Percentiles rank a stretch among this genome's conserved stretches.
Evolutionary conservation across 2,329 filamentous ascomycete species (phyloP).

Genomic region (Fusarium ambrosium): DNA sequence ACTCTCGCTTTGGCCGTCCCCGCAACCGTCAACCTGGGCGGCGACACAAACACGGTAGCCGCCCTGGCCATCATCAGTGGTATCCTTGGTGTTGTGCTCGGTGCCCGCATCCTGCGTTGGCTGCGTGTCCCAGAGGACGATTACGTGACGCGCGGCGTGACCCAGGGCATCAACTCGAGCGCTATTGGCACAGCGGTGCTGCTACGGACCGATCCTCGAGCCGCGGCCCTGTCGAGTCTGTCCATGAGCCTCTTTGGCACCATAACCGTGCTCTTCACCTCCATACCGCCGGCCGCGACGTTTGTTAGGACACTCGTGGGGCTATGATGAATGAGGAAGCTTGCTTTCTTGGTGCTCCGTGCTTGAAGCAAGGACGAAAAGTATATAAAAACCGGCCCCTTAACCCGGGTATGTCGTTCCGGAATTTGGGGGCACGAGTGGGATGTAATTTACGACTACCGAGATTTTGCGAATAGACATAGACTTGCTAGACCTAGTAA

Average conservation of each 20-base stretch:
- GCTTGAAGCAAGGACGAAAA: not conserved
- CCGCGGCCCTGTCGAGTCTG: slow-evolving; percentile 70
- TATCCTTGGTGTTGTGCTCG: slow-evolving; percentile 70
- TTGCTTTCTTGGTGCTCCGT: not conserved
- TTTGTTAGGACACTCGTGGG: slow-evolving; percentile 64
- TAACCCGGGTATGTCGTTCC: not conserved
- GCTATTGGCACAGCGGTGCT: slow-evolving; percentile 71
- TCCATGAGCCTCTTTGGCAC: slow-evolving; percentile 73
- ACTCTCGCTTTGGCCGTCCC: slow-evolving; percentile 72
- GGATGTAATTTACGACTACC: slow-evolving; percentile 9
- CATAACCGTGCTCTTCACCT: slow-evolving; percentile 70
- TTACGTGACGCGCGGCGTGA: slow-evolving; percentile 73
- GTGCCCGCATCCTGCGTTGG: slow-evolving; percentile 60
- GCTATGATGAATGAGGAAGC: slow-evolving; percentile 43
- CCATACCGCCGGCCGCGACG: slow-evolving; percentile 65
- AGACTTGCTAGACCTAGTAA: slow-evolving; percentile 1
- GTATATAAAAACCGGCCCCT: not conserved
- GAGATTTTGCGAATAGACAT: slow-evolving; percentile 6
- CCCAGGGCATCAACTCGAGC: slow-evolving; percentile 71
- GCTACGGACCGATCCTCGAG: slow-evolving; percentile 68
- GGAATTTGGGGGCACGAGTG: not conserved
- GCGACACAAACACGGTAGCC: slow-evolving; percentile 68
- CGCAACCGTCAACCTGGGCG: slow-evolving; percentile 68
- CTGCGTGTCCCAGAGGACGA: slow-evolving; percentile 71
- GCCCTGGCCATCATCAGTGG: slow-evolving; percentile 71